Percentiles rank a stretch among this genome's conserved stretches.
These are phyloP conservation scores for Echinochloa phyllopogon DNA, from an alignment of 176 grass and related monocot species.

Conservation along the genomic window DNA sequence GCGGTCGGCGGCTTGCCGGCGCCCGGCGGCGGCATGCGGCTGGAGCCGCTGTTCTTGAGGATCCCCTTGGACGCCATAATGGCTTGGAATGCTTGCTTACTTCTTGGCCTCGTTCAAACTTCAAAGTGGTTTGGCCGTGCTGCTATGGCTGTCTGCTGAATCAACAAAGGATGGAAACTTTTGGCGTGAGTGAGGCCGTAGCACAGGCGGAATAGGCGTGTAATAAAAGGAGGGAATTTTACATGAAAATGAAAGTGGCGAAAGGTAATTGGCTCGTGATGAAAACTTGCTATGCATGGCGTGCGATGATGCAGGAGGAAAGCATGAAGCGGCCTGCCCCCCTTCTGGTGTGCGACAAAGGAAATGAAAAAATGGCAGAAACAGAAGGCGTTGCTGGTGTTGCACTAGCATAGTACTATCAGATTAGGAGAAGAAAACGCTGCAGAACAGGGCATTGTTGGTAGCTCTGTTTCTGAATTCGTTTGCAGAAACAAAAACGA, in stretches of 20 bases:
- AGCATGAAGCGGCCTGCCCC: not conserved
- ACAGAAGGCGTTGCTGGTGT: too few relatives aligned
- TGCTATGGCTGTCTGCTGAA: conserved; percentile 38
- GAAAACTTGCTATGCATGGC: not conserved
- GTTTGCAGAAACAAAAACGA: not conserved
- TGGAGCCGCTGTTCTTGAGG: conserved; percentile 68
- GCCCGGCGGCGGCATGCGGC: conserved; percentile 44
- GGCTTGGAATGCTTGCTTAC: not conserved
- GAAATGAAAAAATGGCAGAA: not conserved
- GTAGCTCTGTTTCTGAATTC: not conserved
- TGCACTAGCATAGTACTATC: too few relatives aligned
- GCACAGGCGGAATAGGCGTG: not conserved
- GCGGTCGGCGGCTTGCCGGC: conserved; percentile 59
- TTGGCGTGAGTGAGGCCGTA: not conserved
- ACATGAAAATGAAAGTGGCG: not conserved
- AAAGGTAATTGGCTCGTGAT: not conserved
- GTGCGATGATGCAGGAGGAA: not conserved
- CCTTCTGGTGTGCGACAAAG: not conserved
- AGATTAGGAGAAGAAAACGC: too few relatives aligned
- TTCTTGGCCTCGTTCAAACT: not conserved
- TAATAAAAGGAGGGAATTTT: not conserved
- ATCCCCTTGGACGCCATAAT: conserved; percentile 83
- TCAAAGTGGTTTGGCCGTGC: not conserved
- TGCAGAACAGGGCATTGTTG: too few relatives aligned
- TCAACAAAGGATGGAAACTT: conserved; percentile 3